These are phyloP conservation scores for Leccinum subtestaceum DNA, from an alignment of 768 basidiomycete genomes.

Conservation along the genomic window DNA sequence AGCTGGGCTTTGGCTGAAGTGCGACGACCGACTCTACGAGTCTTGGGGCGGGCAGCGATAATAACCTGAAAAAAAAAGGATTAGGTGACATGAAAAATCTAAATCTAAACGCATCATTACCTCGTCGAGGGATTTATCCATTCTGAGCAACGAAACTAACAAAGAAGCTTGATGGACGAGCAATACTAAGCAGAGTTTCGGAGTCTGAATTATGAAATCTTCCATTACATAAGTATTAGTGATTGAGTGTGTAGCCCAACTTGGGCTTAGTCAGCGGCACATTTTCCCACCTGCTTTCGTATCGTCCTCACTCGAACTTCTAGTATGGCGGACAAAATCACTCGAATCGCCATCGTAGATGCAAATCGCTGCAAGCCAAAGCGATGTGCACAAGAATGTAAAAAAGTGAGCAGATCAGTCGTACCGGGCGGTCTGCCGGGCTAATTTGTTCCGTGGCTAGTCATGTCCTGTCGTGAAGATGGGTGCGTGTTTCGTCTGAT, in stretches of 20 bases:
- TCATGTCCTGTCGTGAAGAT: constrained; percentile 97
- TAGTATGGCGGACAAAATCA: constrained; percentile 89
- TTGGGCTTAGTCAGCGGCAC: no score
- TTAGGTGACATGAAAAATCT: constrained; percentile 3
- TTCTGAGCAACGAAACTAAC: constrained; percentile 23
- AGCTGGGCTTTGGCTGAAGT: constrained; percentile 53
- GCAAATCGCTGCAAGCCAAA: constrained; percentile 95
- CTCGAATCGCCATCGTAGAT: constrained; percentile 95
- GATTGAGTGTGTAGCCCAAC: no score
- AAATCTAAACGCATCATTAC: constrained; percentile 38
- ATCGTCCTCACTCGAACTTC: neutral
- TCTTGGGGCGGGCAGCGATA: constrained; percentile 59
- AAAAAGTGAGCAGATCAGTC: constrained; percentile 59
- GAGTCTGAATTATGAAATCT: no score
- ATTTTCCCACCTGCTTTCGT: no score
- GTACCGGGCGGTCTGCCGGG: constrained; percentile 1
- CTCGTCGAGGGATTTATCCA: constrained; percentile 86
- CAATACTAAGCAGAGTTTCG: no score
- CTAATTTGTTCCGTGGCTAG: constrained; percentile 34
- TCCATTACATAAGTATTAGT: no score
- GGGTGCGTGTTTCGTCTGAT: constrained; percentile 51
- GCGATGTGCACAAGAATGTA: constrained; percentile 95
- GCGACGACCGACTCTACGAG: constrained; percentile 41
- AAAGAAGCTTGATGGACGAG: no score
- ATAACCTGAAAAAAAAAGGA: constrained; percentile 56